phyloP scores from a whole-genome alignment of 345 rosid genomes.

The Gynandropsis gynandra region DNA sequence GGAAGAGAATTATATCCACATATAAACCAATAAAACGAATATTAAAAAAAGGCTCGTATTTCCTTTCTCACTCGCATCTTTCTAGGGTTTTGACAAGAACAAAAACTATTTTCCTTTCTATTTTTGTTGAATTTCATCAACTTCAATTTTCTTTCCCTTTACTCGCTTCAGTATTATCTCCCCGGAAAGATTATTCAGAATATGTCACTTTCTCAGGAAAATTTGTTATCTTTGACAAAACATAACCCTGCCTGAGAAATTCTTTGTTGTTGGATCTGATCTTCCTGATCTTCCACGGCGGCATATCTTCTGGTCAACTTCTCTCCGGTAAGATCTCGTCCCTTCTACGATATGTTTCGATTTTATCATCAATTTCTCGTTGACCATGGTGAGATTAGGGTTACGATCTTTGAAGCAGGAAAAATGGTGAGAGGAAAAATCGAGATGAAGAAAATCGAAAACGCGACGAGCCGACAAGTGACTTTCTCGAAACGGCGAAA shows the following conservation, averaged over 20 bases:
- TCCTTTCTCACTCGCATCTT: slow-evolving; percentile 20
- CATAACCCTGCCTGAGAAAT: background rate
- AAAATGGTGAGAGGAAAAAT: slow-evolving; percentile 31
- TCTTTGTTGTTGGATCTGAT: background rate
- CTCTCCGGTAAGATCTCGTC: slow-evolving; percentile 17
- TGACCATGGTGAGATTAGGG: slow-evolving; percentile 2
- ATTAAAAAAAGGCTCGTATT: slow-evolving; percentile 14
- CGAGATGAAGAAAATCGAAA: slow-evolving; percentile 34
- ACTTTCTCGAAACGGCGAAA: slow-evolving; percentile 31
- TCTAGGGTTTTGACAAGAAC: slow-evolving; percentile 20
- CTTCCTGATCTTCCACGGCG: slow-evolving; percentile 13
- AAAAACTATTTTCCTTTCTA: slow-evolving; percentile 20
- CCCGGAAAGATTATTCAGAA: too few relatives aligned
- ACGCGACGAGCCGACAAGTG: slow-evolving; percentile 28
- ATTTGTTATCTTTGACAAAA: background rate
- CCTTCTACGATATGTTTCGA: too few relatives aligned
- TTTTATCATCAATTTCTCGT: background rate
- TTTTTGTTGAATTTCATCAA: slow-evolving; percentile 13
- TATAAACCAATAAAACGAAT: slow-evolving; percentile 7
- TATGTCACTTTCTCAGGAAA: too few relatives aligned
- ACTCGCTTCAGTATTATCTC: background rate
- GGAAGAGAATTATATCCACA: slow-evolving; percentile 13
- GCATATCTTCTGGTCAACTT: background rate
- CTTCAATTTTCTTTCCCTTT: background rate
- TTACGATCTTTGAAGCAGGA: slow-evolving; percentile 10